Evolutionary conservation across 2,329 filamentous ascomycete species (phyloP).

Genomic region (Fusarium sp.): DNA sequence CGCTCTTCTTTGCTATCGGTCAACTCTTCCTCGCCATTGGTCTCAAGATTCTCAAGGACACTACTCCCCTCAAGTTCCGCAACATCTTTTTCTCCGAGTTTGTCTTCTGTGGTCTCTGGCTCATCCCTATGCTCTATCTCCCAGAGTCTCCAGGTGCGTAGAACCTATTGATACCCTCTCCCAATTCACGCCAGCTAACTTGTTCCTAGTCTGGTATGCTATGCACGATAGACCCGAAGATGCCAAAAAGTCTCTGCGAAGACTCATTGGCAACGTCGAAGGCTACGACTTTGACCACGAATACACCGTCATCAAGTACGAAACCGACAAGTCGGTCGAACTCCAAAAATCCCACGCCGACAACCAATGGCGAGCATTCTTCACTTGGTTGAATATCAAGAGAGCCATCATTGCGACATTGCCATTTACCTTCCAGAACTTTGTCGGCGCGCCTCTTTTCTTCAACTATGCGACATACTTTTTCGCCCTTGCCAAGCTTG

Average conservation of each 20-base stretch:
- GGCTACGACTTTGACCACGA: conserved; percentile 9
- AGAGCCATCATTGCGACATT: conserved; percentile 1
- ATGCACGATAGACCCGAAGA: background rate
- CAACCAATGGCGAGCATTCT: background rate
- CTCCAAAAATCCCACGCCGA: background rate
- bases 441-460: background rate
- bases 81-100: conserved; percentile 8
- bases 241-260: background rate
- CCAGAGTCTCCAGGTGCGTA: background rate
- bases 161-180: background rate
- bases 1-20: background rate
- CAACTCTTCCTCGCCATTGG: conserved; percentile 6
- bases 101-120: conserved; percentile 3
- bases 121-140: background rate
- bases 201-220: background rate
- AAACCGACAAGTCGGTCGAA: background rate
- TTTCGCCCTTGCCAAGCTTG: background rate
- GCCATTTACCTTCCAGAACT: background rate
- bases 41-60: conserved; percentile 2
- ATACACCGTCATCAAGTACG: background rate
- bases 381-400: background rate
- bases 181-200: background rate
- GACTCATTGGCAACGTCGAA: conserved; percentile 5
- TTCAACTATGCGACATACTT: background rate
- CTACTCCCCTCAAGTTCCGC: background rate